Conservation (phyloP, 768 basidiomycete genomes). For the Hebeloma cylindrosporum region DNA sequence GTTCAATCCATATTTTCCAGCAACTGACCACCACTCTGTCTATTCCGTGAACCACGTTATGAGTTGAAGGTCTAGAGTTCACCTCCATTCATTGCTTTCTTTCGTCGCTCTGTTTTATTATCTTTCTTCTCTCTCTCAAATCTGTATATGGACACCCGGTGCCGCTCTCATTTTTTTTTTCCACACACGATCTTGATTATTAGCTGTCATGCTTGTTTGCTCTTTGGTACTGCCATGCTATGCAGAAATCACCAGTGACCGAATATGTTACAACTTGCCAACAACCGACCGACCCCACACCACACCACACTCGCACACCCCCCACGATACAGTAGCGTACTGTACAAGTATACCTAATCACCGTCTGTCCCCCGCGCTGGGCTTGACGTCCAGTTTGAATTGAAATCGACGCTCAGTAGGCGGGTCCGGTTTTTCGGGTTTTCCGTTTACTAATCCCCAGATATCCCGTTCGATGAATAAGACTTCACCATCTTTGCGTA, state of each 20-base stretch:
- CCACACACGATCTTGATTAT: slow-evolving; percentile 12
- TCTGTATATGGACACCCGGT: slow-evolving; percentile 11
- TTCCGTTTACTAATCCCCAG: slow-evolving; percentile 51
- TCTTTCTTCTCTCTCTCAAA: slow-evolving; percentile 19
- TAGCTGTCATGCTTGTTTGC: slow-evolving; percentile 10
- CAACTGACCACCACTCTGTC: slow-evolving; percentile 55
- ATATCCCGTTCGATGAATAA: slow-evolving; percentile 73
- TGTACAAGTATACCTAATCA: slow-evolving; percentile 16
- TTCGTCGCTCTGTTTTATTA: slow-evolving; percentile 8
- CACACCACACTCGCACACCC: neutral
- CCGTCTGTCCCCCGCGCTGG: slow-evolving; percentile 6
- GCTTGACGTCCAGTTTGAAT: slow-evolving; percentile 39
- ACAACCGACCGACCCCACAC: too few species aligned
- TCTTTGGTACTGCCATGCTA: slow-evolving; percentile 6
- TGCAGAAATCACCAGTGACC: slow-evolving; percentile 7
- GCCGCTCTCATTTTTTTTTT: slow-evolving; percentile 6
- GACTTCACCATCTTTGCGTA: slow-evolving; percentile 58
- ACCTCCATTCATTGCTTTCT: slow-evolving; percentile 7
- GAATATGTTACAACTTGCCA: slow-evolving; percentile 11
- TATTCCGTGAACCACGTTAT: slow-evolving; percentile 53
- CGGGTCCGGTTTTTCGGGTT: slow-evolving; percentile 38
- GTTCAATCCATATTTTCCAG: slow-evolving; percentile 72
- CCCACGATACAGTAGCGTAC: slow-evolving; percentile 10
- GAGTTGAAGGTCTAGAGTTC: slow-evolving; percentile 37
- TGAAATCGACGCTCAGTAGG: slow-evolving; percentile 50